Conservation (phyloP, 2,329 filamentous ascomycete species). For the Clarireedia hainanense region DNA sequence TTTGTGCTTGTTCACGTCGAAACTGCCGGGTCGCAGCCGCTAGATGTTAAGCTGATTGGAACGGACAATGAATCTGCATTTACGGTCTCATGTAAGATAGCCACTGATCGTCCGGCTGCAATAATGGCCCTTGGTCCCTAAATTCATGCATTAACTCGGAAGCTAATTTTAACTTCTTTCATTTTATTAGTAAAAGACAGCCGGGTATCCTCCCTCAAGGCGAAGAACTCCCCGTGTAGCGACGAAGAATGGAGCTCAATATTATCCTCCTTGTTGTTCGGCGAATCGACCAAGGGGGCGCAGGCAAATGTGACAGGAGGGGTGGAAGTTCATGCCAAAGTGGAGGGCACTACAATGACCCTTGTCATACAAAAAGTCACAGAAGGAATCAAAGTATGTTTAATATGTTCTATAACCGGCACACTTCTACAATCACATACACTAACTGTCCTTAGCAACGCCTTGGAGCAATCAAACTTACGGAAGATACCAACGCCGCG, state of each 20-base stretch:
- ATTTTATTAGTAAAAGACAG: conserved; percentile 45
- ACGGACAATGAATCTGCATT: conserved; percentile 43
- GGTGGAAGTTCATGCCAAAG: conserved; percentile 53
- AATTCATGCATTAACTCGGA: conserved; percentile 25
- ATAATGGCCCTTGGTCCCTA: conserved; percentile 16
- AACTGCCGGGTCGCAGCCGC: conserved; percentile 38
- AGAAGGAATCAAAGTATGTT: conserved; percentile 57
- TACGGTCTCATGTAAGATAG: conserved; percentile 22
- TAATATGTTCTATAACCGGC: neutral
- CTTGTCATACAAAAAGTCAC: conserved; percentile 59
- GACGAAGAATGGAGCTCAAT: conserved; percentile 61
- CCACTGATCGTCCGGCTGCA: conserved; percentile 16
- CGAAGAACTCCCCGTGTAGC: conserved; percentile 45
- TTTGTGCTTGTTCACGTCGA: conserved; percentile 56
- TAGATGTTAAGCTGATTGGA: conserved; percentile 60
- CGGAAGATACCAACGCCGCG: conserved; percentile 38
- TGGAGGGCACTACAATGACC: conserved; percentile 45
- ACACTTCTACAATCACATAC: conserved; percentile 4
- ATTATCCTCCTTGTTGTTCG: conserved; percentile 48
- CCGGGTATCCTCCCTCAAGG: conserved; percentile 43
- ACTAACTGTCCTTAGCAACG: conserved; percentile 45
- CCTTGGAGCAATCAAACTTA: conserved; percentile 56
- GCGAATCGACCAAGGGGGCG: conserved; percentile 33
- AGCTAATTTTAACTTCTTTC: conserved; percentile 18
- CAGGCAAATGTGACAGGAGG: conserved; percentile 48